Evolutionary conservation across 768 basidiomycete species (phyloP).

Genomic region (Fistulinella prunicolor): DNA sequence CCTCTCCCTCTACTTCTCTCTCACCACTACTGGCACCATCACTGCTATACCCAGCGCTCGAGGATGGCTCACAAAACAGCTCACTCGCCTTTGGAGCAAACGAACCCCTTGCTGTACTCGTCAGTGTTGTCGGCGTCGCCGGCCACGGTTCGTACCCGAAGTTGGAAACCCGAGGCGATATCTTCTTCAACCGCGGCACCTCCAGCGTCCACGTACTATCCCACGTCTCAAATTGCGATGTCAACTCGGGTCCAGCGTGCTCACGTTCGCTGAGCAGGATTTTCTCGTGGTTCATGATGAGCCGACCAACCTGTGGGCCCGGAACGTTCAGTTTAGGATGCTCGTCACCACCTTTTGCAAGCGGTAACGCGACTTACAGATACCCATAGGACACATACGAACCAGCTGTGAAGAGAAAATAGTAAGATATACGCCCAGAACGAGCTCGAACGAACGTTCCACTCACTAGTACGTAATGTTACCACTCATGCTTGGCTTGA

Average conservation of each 20-base stretch:
- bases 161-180: no score
- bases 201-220: no score
- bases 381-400: slow-evolving; percentile 15
- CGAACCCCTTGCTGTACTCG: no score
- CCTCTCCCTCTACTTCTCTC: no score
- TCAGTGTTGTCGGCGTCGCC: no score
- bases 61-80: no score
- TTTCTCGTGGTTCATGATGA: slow-evolving; percentile 14
- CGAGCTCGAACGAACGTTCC: not conserved
- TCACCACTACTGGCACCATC: no score
- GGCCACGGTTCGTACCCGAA: no score
- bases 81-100: no score
- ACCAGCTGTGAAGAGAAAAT: slow-evolving; percentile 13
- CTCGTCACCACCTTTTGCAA: no score
- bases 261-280: not conserved
- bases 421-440: not conserved
- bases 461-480: slow-evolving; percentile 24
- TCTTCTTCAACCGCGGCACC: no score
- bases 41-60: no score
- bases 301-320: slow-evolving; percentile 16
- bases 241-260: slow-evolving; percentile 7
- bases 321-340: not conserved
- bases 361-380: slow-evolving; percentile 20
- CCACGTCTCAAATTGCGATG: slow-evolving; percentile 16
- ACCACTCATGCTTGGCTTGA: slow-evolving; percentile 11